These are phyloP conservation scores for Datisca glomerata DNA, from an alignment of 306 rosid genomes.

Conservation along the genomic window DNA sequence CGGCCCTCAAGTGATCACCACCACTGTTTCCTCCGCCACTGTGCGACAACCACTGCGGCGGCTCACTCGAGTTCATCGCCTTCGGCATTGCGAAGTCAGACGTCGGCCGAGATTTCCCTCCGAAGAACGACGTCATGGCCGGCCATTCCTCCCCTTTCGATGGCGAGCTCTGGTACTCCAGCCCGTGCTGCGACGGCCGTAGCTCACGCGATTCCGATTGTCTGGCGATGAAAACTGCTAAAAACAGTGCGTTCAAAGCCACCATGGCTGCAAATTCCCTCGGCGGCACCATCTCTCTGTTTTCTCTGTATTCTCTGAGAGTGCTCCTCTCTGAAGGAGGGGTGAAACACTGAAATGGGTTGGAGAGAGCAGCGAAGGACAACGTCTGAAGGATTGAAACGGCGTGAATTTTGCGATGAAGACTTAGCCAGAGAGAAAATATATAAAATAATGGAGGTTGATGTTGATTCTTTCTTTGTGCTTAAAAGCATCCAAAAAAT, in stretches of 20 bases:
- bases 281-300: slow-evolving; percentile 4
- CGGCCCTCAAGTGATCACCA: slow-evolving; percentile 19
- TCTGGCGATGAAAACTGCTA: slow-evolving; percentile 14
- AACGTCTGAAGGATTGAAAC: too few species aligned
- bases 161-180: slow-evolving; percentile 36
- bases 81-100: slow-evolving; percentile 27
- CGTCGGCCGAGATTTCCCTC: slow-evolving; percentile 24
- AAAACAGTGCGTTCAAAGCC: background rate
- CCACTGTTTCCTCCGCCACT: slow-evolving; percentile 5
- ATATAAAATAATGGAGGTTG: too few species aligned
- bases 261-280: background rate
- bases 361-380: too few species aligned
- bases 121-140: slow-evolving; percentile 62
- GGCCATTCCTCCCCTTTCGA: slow-evolving; percentile 24
- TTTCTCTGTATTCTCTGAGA: background rate
- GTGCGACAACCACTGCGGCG: slow-evolving; percentile 33
- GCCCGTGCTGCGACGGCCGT: slow-evolving; percentile 81
- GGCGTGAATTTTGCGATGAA: too few species aligned
- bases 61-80: slow-evolving; percentile 30
- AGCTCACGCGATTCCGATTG: slow-evolving; percentile 34
- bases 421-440: too few species aligned
- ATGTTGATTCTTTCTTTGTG: too few species aligned
- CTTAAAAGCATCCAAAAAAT: too few species aligned
- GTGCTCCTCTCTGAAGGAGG: too few species aligned
- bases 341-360: too few species aligned